Base-by-base conservation (phyloP, 176 grass and related monocot species). In the Aegilops bicornis region DNA sequence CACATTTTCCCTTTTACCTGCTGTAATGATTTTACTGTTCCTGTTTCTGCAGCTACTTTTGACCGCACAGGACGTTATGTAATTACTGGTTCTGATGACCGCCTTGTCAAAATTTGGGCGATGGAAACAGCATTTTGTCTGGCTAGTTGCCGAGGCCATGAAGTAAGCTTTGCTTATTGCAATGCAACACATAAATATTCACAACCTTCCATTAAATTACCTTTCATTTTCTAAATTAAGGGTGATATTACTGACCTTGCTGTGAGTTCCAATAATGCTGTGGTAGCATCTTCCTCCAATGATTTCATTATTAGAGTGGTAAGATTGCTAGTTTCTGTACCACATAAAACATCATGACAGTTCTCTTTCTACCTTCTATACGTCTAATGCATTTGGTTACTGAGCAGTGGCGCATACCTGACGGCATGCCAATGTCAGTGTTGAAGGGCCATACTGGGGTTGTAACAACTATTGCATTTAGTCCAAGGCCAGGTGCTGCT, bases 301-400 rank as follows among this genome's bases (percentile, higher is more conserved):
- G 96, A 98, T 88, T 98, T 91, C 83, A 92, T 94, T 84, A 98
- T 98, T 81, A 92, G 96, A 94, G 93, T 98, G 76, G 96, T 98
- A 82, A 92, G 91, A 89, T 76, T 17, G 15, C 36, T 75, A 33
- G 22, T 76, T 79, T 85, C 67, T 62, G 7, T 73, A 70, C 22
- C 73, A 86, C 9, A 12, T 69, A 42, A 30, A 45, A 78, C 83
- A 79, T 32, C 37, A 7, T 59, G 20, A 61, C 80, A 80, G 16
- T 54, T 47, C 64, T 74, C 5, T 80, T 87, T 84, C 67, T 72
- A 63, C 5, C 61, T 64, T 91, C 67, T 80, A 83, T 22, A 54
- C 5, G 20, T 40, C 84, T 86, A 89, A 83, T 84, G 76, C 25
- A 17, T 90, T 12, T n/a, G 77, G 64, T 68, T 82, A 82, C 59